Evolutionary conservation across 2,329 filamentous ascomycete genomes (phyloP), one percentile per base, ranked within the genome.

Genomic region (Plectosphaerella cucumerina): DNA sequence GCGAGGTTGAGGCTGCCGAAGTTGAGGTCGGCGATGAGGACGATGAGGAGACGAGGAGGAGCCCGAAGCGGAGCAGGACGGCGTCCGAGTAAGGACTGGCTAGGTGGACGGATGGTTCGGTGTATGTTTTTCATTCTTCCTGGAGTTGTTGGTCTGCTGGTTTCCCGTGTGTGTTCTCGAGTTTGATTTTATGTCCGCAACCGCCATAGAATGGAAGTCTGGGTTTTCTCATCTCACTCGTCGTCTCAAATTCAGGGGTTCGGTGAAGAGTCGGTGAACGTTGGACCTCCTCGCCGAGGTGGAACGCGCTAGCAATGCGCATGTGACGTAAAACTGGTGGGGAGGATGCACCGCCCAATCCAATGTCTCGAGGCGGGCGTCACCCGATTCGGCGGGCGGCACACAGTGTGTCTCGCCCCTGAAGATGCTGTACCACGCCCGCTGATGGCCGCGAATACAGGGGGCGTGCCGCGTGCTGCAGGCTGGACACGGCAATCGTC

Each of bases 1-100:
- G 44, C 8, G 45, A 17, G 10, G 51, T 47, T n/a, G 33, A 53
- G 42, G 48, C 46, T 23, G 26, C 35, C 6, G 51, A 53, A 22
- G 41, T 44, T 3, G 45, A 6, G n/a, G 43, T 46, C 3, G 52
- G 44, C n/a, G 39, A 41, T 21, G 18, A 26, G 18, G 42, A 56
- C 48, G 45, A 46, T 48, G 3, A 41, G 50, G 48, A 53, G 31
- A 17, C 18, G 47, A 26, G 37, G 11, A 8, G 21, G 5, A 22
- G 45, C 21, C 11, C 12, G 21, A 31, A 20, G 21, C 21, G 41
- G 42, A 45, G 26, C 26, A 18, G 20, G 21, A 23, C 22, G 3
- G 26, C 26, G 4, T 31, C 26, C 6, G 26, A 31, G 6, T 31
- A 11, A 31, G 23, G 23, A 26, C 8, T 10, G 9, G 26, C 8